Base-by-base conservation (phyloP, 2,329 filamentous ascomycete species). In the Stromatinia cepivora region DNA sequence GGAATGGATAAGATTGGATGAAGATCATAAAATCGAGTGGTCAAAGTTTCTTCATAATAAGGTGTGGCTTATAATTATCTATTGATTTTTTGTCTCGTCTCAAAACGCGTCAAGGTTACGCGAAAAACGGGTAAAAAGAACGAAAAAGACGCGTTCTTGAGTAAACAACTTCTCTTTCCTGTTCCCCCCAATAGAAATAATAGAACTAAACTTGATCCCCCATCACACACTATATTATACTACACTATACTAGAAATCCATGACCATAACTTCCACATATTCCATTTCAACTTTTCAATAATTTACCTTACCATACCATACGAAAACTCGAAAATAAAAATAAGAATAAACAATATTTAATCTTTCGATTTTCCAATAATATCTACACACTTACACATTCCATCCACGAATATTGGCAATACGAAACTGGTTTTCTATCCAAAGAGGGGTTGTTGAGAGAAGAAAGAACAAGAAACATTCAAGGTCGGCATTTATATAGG, bases 351-450 rank as follows among this genome's bases (percentile, higher is more conserved):
- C 25, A 9, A 34, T 6, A 9, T 17, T 25, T 42, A 25, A 20
- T 59, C 56, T 6, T 28, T 59, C 36, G 13, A 59, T 17, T 57
- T 57, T 39, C 34, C 20, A 57, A 11, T 48, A 61, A 48, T 34
- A 48, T 46, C 42, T 31, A n/a, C 8, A 1, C 25, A 34, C 4
- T 45, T 34, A 11, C 31, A 56, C 20, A 34, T 36, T 61, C 20
- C 5, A 46, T 8, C 22, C 6, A 13, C 42, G 39, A 61, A 34
- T 20, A 61, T 46, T 15, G 28, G 20, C 28, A 34, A 34, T 34
- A 48, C 6, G 42, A 62, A 62, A 62, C 42, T 48, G 58, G 42
- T 25, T 62, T 62, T 62, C 58, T 34, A 46, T 62, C 20, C 31
- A 57, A 11, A 34, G 42, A 48, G 58, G 22, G 10, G 1, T 56